These are phyloP conservation scores for Plasmodium inui DNA, from an alignment of 169 alveolate genomes.

Conservation along the genomic window DNA sequence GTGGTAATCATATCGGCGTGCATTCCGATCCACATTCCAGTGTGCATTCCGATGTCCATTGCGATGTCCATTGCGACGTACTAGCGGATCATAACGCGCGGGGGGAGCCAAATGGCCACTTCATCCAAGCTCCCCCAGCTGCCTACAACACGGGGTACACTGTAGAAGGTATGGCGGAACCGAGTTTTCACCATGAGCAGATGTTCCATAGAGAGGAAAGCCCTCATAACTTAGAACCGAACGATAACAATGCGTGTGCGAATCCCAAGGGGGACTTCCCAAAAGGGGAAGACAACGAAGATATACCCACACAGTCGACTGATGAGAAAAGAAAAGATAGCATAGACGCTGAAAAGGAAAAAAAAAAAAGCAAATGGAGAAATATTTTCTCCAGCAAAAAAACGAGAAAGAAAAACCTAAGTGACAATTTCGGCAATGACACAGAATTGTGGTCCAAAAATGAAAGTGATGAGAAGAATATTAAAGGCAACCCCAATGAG, in stretches of 20 bases:
- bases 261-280: neutral
- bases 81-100: neutral
- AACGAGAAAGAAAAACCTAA: constrained; percentile 47
- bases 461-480: constrained; percentile 27
- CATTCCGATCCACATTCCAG: no score
- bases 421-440: constrained; percentile 61
- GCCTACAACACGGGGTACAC: neutral
- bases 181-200: neutral
- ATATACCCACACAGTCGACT: neutral
- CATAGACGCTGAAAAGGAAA: constrained; percentile 22
- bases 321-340: neutral
- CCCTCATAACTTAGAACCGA: neutral
- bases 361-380: constrained; percentile 32
- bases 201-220: neutral
- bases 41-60: neutral
- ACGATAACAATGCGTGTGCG: neutral
- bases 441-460: constrained; percentile 66
- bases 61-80: neutral
- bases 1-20: neutral
- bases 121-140: neutral
- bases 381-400: constrained; percentile 27
- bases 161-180: neutral
- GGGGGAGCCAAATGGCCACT: neutral
- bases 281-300: neutral
- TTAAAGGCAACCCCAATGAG: neutral